A percentile compares a stretch with the other conserved stretches of the same genome.
These are phyloP conservation scores for Davidsoniella australis DNA, from an alignment of 2,329 filamentous ascomycete species.

Conservation along the genomic window DNA sequence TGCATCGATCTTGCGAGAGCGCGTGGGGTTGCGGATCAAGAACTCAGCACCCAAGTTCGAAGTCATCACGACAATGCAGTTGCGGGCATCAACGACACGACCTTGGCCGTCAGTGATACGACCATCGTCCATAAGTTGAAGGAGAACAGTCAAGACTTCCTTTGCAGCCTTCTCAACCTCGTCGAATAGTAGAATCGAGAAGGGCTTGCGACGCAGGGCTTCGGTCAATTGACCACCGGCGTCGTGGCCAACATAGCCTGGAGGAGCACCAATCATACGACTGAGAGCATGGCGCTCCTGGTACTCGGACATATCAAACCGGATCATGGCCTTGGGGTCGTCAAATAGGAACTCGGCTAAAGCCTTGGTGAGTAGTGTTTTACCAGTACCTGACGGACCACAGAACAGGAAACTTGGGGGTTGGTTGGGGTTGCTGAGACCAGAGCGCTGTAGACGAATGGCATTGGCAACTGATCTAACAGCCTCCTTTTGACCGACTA, in stretches of 20 bases:
- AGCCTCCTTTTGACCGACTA: conserved; percentile 88
- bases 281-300: conserved; percentile 92
- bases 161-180: conserved; percentile 98
- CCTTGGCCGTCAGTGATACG: conserved; percentile 97
- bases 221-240: conserved; percentile 92
- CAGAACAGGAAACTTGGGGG: conserved; percentile 98
- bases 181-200: conserved; percentile 94
- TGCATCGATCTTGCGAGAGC: conserved; percentile 71
- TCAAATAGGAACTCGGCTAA: conserved; percentile 97
- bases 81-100: conserved; percentile 81
- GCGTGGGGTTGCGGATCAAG: conserved; percentile 60
- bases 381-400: conserved; percentile 93
- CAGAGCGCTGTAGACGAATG: conserved; percentile 86
- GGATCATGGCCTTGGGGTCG: conserved; percentile 92
- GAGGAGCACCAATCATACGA: conserved; percentile 93
- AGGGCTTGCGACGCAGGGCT: conserved; percentile 79
- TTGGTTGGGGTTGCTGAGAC: conserved; percentile 87
- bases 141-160: conserved; percentile 84
- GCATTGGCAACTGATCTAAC: conserved; percentile 80
- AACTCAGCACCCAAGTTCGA: conserved; percentile 93
- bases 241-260: conserved; percentile 93
- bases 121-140: conserved; percentile 99
- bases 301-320: conserved; percentile 99
- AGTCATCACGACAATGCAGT: conserved; percentile 99
- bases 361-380: conserved; percentile 91